Percentiles rank a stretch among this genome's conserved stretches.
Evolutionary conservation across 345 rosid genomes (phyloP).

Genomic region (Cardiospermum halicacabum): DNA sequence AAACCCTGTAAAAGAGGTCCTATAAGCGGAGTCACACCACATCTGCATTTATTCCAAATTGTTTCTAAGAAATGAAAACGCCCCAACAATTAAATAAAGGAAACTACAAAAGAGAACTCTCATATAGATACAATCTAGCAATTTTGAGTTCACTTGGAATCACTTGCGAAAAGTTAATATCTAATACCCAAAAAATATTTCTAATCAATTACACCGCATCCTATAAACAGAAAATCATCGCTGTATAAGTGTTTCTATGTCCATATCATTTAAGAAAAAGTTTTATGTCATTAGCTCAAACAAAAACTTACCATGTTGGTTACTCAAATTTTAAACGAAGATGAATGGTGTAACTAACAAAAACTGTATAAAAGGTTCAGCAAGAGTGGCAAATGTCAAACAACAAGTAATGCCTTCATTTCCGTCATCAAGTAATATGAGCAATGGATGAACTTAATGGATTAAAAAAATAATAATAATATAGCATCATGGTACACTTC

Average conservation of each 20-base stretch:
- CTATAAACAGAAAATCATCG: neutral
- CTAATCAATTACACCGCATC: neutral
- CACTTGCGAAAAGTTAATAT: neutral
- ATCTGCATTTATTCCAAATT: slow-evolving; percentile 37
- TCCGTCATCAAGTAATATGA: too few relatives aligned
- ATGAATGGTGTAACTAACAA: neutral
- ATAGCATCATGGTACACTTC: slow-evolving; percentile 12
- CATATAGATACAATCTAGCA: neutral
- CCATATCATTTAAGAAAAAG: neutral
- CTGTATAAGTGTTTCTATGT: neutral
- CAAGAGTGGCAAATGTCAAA: neutral
- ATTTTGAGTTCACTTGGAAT: neutral
- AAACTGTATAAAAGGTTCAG: neutral
- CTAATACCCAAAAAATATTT: neutral
- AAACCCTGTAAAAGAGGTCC: too few relatives aligned
- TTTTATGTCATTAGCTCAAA: neutral
- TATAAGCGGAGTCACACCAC: slow-evolving; percentile 76
- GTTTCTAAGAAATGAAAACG: slow-evolving; percentile 13
- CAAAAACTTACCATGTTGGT: neutral
- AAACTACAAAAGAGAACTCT: neutral
- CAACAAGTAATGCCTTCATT: neutral
- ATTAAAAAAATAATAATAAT: too few relatives aligned
- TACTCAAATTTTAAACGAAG: neutral
- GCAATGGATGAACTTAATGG: too few relatives aligned
- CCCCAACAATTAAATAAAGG: neutral